Evolutionary conservation across 768 basidiomycete species (phyloP), one percentile per base, ranked within the genome.

Genomic region (Lentinula sp.): DNA sequence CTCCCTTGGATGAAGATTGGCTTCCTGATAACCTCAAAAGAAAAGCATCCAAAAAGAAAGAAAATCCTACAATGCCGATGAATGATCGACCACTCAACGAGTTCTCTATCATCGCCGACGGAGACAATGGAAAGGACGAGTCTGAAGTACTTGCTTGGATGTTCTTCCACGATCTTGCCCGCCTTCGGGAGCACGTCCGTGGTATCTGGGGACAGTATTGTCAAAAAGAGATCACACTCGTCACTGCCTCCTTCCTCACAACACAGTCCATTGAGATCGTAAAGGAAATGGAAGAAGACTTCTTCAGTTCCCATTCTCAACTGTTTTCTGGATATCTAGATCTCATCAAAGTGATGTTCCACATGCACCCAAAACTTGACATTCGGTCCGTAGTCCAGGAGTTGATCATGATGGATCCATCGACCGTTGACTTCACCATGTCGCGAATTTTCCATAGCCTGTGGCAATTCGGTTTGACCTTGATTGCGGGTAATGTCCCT

Each of bases 201-300:
- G 46, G 53, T 18, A 41, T 51, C 23, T 63, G 62, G 62, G 41
- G 35, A 7, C 39, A 55, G 23, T 63, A 63, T 36, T 33, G 20
- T n/a, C 39, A 20, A 48, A 53, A 51, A 12, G 37, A 45, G 15
- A 55, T 54, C 16, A 54, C 60, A 16, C 52, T 63, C 23, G 52
- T 61, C 35, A 56, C 62, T 12, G 62, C 60, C 6, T 63, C 62
- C 13, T 61, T 63, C 52, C n/a, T 55, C n/a, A 55, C 62, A 9
- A 63, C 51, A 33, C 60, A 63, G 50, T 41, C 60, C 20, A 60
- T 63, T 16, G 60, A 61, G n/a, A 42, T 63, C 43, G 62, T 61
- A 13, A 63, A 63, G 36, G 62, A 61, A 15, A 63, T 63, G 60
- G 62, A 63, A 35, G 39, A 13, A 33, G 62, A 63, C 20, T 63